A percentile compares a stretch with the other conserved stretches of the same genome.
phyloP scores from a whole-genome alignment of 2,329 filamentous ascomycete species.

The Fusarium stilboides region DNA sequence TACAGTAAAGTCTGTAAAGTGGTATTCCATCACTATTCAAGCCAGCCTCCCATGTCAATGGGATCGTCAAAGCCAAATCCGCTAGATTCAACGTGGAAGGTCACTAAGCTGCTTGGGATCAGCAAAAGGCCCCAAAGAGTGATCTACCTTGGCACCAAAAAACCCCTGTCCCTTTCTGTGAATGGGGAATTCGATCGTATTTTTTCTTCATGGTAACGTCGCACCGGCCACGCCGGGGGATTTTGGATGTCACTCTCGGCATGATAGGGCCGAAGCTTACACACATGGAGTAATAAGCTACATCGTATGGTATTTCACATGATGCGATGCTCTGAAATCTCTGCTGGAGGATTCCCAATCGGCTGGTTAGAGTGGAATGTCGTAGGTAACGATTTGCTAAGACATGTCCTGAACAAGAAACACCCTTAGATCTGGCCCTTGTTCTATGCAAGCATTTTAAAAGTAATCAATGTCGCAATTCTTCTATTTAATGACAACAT shows the following conservation, averaged over 20 bases:
- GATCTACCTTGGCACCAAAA: slow-evolving; percentile 15
- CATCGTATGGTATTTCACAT: too few species aligned
- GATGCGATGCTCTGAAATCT: slow-evolving; percentile 6
- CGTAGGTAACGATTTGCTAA: slow-evolving; percentile 5
- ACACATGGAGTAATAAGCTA: too few species aligned
- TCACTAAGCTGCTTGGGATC: slow-evolving; percentile 10
- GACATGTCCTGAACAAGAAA: not conserved
- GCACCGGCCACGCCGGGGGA: too few species aligned
- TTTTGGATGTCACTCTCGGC: too few species aligned
- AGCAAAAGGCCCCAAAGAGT: not conserved
- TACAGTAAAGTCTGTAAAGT: slow-evolving; percentile 20
- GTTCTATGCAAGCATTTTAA: not conserved
- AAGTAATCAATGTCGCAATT: slow-evolving; percentile 23
- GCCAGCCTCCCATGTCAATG: slow-evolving; percentile 22
- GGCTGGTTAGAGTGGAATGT: not conserved
- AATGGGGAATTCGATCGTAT: too few species aligned
- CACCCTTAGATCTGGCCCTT: not conserved
- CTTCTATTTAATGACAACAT: slow-evolving; percentile 9
- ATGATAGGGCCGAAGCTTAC: too few species aligned
- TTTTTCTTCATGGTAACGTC: too few species aligned
- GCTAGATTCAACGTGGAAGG: slow-evolving; percentile 25
- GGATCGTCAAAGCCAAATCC: slow-evolving; percentile 22
- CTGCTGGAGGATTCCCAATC: slow-evolving; percentile 12
- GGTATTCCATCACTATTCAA: slow-evolving; percentile 10
- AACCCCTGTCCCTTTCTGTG: not conserved